These are phyloP conservation scores for Leccinum subtestaceum DNA, from an alignment of 768 basidiomycete genomes.

Conservation along the genomic window DNA sequence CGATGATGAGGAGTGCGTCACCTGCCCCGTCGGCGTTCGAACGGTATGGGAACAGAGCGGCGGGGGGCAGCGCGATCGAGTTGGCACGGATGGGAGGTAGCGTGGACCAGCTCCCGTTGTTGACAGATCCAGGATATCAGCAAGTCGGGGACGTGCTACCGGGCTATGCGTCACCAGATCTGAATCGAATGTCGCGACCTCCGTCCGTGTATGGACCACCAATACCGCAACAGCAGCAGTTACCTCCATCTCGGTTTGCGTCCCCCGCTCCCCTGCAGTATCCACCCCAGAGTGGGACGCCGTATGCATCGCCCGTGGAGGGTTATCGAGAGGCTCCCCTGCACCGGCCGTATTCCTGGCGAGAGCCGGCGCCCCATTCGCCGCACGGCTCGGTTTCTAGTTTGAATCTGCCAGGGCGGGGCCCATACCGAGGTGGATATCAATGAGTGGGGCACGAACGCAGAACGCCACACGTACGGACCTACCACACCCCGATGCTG, in stretches of 20 bases:
- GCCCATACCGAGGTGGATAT: constrained; percentile 24
- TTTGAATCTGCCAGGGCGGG: constrained; percentile 31
- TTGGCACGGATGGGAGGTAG: constrained; percentile 52
- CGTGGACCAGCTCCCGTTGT: constrained; percentile 58
- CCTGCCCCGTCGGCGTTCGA: constrained; percentile 51
- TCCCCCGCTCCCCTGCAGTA: constrained; percentile 38
- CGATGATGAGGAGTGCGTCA: constrained; percentile 29
- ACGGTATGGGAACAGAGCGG: constrained; percentile 53
- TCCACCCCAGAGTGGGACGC: constrained; percentile 32
- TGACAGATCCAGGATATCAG: constrained; percentile 33
- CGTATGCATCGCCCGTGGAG: constrained; percentile 26
- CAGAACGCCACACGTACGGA: not conserved
- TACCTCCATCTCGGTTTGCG: constrained; percentile 28
- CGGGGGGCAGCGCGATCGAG: constrained; percentile 46
- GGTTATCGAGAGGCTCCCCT: constrained; percentile 58
- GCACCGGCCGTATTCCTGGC: constrained; percentile 49
- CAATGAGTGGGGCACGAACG: not conserved
- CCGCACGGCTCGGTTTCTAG: not conserved
- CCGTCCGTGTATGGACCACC: constrained; percentile 33
- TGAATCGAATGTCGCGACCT: constrained; percentile 9
- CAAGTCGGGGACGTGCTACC: constrained; percentile 17
- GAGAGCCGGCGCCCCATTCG: constrained; percentile 4
- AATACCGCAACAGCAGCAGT: constrained; percentile 17
- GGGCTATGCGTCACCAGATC: constrained; percentile 24
- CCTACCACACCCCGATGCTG: not conserved